Conservation (phyloP, 371 early-diverging fungal genomes). For the Nematocida minor region DNA sequence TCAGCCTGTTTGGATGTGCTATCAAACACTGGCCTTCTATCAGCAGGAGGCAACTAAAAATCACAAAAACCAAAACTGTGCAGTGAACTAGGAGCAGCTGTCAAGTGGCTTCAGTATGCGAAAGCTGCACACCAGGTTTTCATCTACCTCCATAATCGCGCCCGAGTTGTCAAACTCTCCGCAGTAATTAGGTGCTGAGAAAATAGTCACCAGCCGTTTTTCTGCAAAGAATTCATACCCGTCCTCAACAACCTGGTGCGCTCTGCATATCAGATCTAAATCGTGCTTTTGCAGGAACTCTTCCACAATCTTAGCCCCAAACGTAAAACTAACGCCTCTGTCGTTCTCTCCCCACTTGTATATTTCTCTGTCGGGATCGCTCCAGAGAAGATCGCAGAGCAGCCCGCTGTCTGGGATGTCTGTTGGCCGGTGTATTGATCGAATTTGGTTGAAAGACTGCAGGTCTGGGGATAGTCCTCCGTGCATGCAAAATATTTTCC, state of each 20-base stretch:
- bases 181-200: slow-evolving; percentile 94
- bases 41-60: no score
- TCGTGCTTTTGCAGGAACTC: slow-evolving; percentile 85
- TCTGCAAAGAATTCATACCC: slow-evolving; percentile 94
- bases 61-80: neutral
- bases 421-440: slow-evolving; percentile 84
- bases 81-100: neutral
- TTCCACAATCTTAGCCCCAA: slow-evolving; percentile 78
- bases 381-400: slow-evolving; percentile 96
- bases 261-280: slow-evolving; percentile 84
- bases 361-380: slow-evolving; percentile 89
- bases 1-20: neutral
- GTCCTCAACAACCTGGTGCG: slow-evolving; percentile 95
- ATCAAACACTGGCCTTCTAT: neutral
- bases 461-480: slow-evolving; percentile 95
- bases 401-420: slow-evolving; percentile 97
- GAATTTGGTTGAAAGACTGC: slow-evolving; percentile 88
- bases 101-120: slow-evolving; percentile 67
- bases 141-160: slow-evolving; percentile 91
- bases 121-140: slow-evolving; percentile 82
- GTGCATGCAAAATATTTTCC: slow-evolving; percentile 91
- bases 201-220: slow-evolving; percentile 82
- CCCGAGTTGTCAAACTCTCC: slow-evolving; percentile 85
- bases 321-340: slow-evolving; percentile 92
- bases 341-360: slow-evolving; percentile 93